Conservation (phyloP, 352 stramenopile species). For the Pythium biforme region DNA sequence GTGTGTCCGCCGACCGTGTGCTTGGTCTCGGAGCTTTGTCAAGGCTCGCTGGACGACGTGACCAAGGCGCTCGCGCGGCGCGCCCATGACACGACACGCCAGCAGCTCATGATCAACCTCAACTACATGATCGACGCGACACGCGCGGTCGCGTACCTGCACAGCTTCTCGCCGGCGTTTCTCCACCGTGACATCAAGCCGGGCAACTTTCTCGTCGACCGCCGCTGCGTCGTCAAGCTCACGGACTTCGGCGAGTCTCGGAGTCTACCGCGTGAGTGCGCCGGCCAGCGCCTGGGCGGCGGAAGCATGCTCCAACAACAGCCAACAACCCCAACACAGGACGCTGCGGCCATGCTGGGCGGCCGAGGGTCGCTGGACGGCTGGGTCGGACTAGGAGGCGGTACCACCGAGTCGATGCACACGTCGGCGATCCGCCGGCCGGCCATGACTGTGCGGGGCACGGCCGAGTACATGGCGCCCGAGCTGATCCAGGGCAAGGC, state of each 20-base stretch:
- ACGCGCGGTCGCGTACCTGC: conserved; percentile 61
- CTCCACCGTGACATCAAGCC: conserved; percentile 75
- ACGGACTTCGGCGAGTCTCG: conserved; percentile 40
- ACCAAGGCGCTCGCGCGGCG: conserved; percentile 45
- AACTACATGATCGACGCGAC: conserved; percentile 67
- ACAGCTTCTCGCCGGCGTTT: conserved; percentile 73
- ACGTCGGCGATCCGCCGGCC: conserved; percentile 4
- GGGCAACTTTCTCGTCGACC: conserved; percentile 77
- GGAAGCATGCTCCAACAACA: conserved; percentile 23
- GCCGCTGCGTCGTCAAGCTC: conserved; percentile 37
- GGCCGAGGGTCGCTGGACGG: conserved; percentile 3
- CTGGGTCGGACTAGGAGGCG: conserved; percentile 3
- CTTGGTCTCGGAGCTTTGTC: conserved; percentile 74
- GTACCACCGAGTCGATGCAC: background rate
- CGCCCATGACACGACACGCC: conserved; percentile 40
- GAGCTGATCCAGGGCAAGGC: conserved; percentile 76
- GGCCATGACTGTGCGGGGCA: conserved; percentile 74
- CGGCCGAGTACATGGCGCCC: conserved; percentile 79
- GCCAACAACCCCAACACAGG: too few relatives aligned
- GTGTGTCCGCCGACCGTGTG: conserved; percentile 74
- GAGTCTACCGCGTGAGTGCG: conserved; percentile 28
- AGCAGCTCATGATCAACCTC: conserved; percentile 61
- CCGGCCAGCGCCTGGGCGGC: conserved; percentile 6
- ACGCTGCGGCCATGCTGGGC: background rate
- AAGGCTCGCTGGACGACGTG: conserved; percentile 56